Percentiles rank a stretch among this genome's conserved stretches.
Conservation (phyloP, 768 basidiomycete species). For the Lactarius trivialis region DNA sequence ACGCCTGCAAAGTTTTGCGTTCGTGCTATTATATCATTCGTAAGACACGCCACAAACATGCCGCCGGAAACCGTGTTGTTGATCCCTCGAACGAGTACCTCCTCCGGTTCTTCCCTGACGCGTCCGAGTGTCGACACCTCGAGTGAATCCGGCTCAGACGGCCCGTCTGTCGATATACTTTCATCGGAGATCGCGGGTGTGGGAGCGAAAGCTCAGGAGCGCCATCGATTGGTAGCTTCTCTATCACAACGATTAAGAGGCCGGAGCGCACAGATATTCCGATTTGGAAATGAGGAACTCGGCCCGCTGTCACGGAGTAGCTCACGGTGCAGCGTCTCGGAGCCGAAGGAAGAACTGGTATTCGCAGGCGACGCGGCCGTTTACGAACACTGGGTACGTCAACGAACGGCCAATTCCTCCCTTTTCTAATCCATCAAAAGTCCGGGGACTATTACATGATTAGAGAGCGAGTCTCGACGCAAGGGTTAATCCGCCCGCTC, state of each 20-base stretch:
- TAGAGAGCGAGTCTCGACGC: slow-evolving; percentile 81
- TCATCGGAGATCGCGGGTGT: background rate
- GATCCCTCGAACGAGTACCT: background rate
- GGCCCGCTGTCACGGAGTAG: background rate
- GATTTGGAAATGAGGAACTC: background rate
- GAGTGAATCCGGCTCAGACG: background rate
- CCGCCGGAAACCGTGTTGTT: slow-evolving; percentile 4
- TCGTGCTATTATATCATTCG: slow-evolving; percentile 68
- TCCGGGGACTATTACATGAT: slow-evolving; percentile 58
- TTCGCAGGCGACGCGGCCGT: background rate
- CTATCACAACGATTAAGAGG: background rate
- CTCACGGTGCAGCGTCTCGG: background rate
- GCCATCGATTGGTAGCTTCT: background rate
- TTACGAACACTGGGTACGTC: background rate
- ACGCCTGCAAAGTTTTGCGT: slow-evolving; percentile 75
- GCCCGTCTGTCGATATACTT: background rate
- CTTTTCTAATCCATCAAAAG: slow-evolving; percentile 25
- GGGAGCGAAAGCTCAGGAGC: background rate
- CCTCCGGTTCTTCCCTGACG: background rate
- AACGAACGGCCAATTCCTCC: background rate
- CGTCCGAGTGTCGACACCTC: background rate
- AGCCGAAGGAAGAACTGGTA: background rate
- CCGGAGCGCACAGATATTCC: background rate
- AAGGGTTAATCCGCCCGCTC: slow-evolving; percentile 68
- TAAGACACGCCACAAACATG: slow-evolving; percentile 56